These are phyloP conservation scores for Diphasiastrum complanatum DNA, from an alignment of 83 land plant genomes.

Conservation along the genomic window DNA sequence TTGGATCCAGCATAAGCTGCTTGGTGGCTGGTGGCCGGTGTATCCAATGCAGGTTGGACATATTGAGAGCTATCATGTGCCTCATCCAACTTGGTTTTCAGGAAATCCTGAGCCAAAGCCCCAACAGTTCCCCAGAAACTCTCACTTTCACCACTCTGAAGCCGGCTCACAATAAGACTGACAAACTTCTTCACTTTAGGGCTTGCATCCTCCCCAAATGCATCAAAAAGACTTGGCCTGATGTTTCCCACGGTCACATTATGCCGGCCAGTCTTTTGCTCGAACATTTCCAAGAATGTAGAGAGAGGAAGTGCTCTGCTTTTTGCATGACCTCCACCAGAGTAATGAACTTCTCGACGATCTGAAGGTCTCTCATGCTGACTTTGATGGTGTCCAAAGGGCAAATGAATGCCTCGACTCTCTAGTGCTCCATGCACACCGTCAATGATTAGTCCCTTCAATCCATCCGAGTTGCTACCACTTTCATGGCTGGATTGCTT, in stretches of 20 bases:
- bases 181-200: constrained; percentile 97
- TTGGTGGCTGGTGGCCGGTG: constrained; percentile 45
- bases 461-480: constrained; percentile 35
- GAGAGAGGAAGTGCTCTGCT: constrained; percentile 67
- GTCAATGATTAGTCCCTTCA: constrained; percentile 43
- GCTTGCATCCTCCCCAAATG: constrained; percentile 91
- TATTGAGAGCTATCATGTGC: constrained; percentile 42
- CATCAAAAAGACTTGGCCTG: constrained; percentile 73
- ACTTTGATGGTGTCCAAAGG: constrained; percentile 16
- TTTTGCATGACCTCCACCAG: constrained; percentile 26
- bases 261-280: constrained; percentile 83
- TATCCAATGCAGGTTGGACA: constrained; percentile 66
- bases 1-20: constrained; percentile 13
- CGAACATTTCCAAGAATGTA: constrained; percentile 68
- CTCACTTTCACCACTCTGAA: constrained; percentile 41
- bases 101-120: constrained; percentile 63
- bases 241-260: constrained; percentile 85
- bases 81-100: constrained; percentile 72
- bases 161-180: constrained; percentile 53
- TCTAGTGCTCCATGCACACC: constrained; percentile 50
- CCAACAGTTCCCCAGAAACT: constrained; percentile 70
- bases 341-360: not conserved
- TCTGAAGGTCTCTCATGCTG: constrained; percentile 16
- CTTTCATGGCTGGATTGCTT: not conserved
- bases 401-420: constrained; percentile 62